A percentile compares a stretch with the other conserved stretches of the same genome.
Evolutionary conservation across 192 early-diverging fungal genomes (phyloP).

Genomic region (Radiomyces spectabilis): DNA sequence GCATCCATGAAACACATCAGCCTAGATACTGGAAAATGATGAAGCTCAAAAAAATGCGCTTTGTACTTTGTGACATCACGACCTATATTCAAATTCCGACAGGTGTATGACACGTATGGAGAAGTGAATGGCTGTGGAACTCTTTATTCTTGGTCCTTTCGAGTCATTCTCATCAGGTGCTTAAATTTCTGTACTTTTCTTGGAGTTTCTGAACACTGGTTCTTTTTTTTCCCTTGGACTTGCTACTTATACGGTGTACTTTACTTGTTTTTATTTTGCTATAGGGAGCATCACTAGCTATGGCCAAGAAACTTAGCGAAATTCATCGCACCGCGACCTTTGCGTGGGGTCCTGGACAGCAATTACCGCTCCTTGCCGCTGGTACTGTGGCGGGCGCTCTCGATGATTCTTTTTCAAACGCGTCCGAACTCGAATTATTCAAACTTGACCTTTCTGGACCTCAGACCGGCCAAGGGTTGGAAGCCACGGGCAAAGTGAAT

Average conservation of each 20-base stretch:
- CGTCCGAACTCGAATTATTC: constrained; percentile 85
- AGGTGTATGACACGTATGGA: not conserved
- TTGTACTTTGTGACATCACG: constrained; percentile 3
- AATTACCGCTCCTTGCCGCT: constrained; percentile 69
- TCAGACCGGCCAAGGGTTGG: constrained; percentile 27
- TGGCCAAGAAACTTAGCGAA: constrained; percentile 48
- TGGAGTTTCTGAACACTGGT: too few species aligned
- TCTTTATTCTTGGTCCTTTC: not conserved
- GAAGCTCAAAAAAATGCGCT: too few species aligned
- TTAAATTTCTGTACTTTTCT: too few species aligned
- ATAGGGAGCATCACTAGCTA: constrained; percentile 8
- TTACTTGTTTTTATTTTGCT: constrained; percentile 1
- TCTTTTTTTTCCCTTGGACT: not conserved
- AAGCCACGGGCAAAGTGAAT: constrained; percentile 45
- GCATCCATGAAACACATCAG: too few species aligned
- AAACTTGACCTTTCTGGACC: constrained; percentile 50
- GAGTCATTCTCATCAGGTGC: constrained; percentile 2
- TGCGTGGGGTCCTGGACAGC: constrained; percentile 79
- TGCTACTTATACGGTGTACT: not conserved
- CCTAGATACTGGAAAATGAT: too few species aligned
- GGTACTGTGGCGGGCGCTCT: constrained; percentile 95
- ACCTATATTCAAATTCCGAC: too few species aligned
- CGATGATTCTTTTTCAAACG: constrained; percentile 90
- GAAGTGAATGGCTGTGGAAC: too few species aligned
- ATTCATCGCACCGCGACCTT: constrained; percentile 79